These are phyloP conservation scores for thale cress (Arabidopsis thaliana) DNA, from an alignment of 345 rosid species.

Conservation along the genomic window TAIR10.1 NC_003075.7:17303001-17303500, in stretches of 20 bases:
- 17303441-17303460: slow-evolving; percentile 43
- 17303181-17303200: no score
- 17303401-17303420: slow-evolving; percentile 45
- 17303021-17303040: not conserved
- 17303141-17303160: not conserved
- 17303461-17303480: slow-evolving; percentile 28
- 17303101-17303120: not conserved
- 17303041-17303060: not conserved
- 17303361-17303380: slow-evolving; percentile 40
- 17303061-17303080: not conserved
- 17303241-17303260: not conserved
- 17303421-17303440: slow-evolving; percentile 41
- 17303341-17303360: slow-evolving; percentile 38
- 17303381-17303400: slow-evolving; percentile 45
- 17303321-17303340: slow-evolving; percentile 24
- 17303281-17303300: not conserved
- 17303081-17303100: no score
- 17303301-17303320: not conserved
- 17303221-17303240: not conserved
- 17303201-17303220: not conserved
- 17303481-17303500: slow-evolving; percentile 26
- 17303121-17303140: not conserved
- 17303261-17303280: not conserved
- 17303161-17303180: no score
- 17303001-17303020: not conserved